Percentiles rank a stretch among this genome's conserved stretches.
Conservation (phyloP, 139 green algal species). For the Closterium sp. region DNA sequence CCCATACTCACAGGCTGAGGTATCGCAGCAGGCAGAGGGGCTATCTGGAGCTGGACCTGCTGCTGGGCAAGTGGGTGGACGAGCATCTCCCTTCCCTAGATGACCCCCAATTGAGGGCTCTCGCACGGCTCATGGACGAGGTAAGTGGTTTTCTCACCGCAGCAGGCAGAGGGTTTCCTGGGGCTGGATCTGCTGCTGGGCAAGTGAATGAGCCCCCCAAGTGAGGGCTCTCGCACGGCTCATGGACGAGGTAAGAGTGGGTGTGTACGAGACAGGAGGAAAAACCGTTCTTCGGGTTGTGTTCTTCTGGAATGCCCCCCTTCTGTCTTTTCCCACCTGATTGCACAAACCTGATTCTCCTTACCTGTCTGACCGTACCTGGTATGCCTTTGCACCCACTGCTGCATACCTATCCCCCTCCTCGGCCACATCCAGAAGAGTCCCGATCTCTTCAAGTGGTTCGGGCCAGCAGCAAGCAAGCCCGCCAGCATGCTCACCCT, state of each 20-base stretch:
- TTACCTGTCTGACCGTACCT: background rate
- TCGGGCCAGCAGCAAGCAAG: background rate
- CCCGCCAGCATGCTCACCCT: too few relatives aligned
- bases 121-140: background rate
- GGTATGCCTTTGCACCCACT: conserved; percentile 1
- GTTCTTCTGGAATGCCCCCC: too few relatives aligned
- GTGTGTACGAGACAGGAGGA: too few relatives aligned
- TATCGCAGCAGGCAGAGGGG: conserved; percentile 52
- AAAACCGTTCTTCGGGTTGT: too few relatives aligned
- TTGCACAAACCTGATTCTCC: too few relatives aligned
- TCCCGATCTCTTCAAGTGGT: background rate
- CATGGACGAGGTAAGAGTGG: too few relatives aligned
- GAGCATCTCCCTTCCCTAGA: conserved; percentile 37
- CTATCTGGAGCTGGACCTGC: conserved; percentile 49
- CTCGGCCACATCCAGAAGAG: background rate
- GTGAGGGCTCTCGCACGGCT: too few relatives aligned
- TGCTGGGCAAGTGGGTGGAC: conserved; percentile 49
- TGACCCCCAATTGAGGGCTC: conserved; percentile 6
- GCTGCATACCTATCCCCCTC: background rate
- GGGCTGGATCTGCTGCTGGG: too few relatives aligned
- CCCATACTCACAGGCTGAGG: conserved; percentile 18
- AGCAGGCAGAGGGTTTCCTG: too few relatives aligned
- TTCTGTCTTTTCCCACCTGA: too few relatives aligned
- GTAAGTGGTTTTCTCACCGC: too few relatives aligned
- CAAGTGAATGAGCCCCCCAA: too few relatives aligned